A percentile compares a stretch with the other conserved stretches of the same genome.
Conservation (phyloP, 2,329 filamentous ascomycete species). For the Hirsutella rhossiliensis region DNA sequence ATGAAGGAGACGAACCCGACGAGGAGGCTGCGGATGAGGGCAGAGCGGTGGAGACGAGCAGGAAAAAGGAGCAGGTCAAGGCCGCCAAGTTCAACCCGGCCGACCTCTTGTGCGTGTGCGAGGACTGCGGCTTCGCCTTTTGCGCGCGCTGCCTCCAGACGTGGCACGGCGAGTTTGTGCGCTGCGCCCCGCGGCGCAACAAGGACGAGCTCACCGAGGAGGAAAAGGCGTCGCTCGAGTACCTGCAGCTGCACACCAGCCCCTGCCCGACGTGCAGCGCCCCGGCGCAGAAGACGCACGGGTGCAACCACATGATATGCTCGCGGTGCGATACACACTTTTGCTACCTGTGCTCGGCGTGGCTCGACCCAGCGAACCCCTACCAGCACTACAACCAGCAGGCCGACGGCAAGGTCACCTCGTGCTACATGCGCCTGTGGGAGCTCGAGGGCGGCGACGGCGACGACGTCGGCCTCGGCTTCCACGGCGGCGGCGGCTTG, state of each 20-base stretch:
- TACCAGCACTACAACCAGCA: conserved; percentile 78
- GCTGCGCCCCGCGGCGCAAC: conserved; percentile 55
- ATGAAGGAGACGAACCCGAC: conserved; percentile 10
- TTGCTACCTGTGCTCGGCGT: conserved; percentile 87
- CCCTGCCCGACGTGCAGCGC: conserved; percentile 80
- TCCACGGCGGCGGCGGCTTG: conserved; percentile 5
- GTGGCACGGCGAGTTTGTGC: conserved; percentile 83
- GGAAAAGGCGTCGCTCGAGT: conserved; percentile 77
- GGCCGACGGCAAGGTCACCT: conserved; percentile 36
- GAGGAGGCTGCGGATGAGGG: too few relatives aligned
- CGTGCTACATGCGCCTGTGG: conserved; percentile 81
- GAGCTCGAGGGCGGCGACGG: conserved; percentile 76
- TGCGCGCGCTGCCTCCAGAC: conserved; percentile 57
- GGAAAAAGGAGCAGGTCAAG: conserved; percentile 9
- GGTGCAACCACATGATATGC: conserved; percentile 96
- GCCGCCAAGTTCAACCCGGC: conserved; percentile 26
- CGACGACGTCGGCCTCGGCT: conserved; percentile 34
- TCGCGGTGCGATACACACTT: conserved; percentile 85
- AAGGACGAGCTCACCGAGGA: conserved; percentile 66
- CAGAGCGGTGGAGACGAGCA: too few relatives aligned
- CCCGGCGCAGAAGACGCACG: conserved; percentile 79
- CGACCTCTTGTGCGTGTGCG: conserved; percentile 71
- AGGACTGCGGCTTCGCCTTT: conserved; percentile 83
- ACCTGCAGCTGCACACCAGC: conserved; percentile 69
- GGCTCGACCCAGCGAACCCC: conserved; percentile 69